Percentiles rank a stretch among this genome's conserved stretches.
Evolutionary conservation across 176 grass and related monocot species (phyloP).

Genomic region (Oryza coarctata): DNA sequence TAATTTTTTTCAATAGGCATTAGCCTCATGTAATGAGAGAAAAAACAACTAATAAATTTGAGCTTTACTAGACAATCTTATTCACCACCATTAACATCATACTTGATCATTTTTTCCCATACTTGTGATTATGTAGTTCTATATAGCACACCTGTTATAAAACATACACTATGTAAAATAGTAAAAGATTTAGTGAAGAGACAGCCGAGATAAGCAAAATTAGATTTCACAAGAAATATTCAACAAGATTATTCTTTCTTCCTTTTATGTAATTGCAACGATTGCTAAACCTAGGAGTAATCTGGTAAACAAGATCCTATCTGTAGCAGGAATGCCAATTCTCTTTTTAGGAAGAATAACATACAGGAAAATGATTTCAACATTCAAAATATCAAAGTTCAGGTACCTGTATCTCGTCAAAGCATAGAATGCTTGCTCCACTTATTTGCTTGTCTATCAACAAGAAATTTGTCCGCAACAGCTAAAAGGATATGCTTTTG

Average conservation of each 20-base stretch:
- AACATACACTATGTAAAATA: background rate
- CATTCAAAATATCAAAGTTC: slow-evolving; percentile 9
- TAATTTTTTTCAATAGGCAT: background rate
- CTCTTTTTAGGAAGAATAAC: background rate
- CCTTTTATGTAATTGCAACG: background rate
- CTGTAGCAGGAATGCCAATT: background rate
- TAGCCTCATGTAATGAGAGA: background rate
- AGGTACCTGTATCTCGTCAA: slow-evolving; percentile 95
- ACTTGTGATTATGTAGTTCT: background rate
- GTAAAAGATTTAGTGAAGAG: background rate
- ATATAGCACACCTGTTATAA: background rate
- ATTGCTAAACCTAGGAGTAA: background rate
- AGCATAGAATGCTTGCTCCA: slow-evolving; percentile 98
- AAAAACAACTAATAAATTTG: slow-evolving; percentile 6
- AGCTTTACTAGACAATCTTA: background rate
- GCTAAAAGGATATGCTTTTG: slow-evolving; percentile 91
- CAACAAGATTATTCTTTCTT: background rate
- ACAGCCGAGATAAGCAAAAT: background rate
- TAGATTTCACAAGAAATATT: background rate
- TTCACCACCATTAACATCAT: slow-evolving; percentile 3
- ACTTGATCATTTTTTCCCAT: background rate
- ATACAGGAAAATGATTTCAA: background rate
- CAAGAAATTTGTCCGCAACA: slow-evolving; percentile 91
- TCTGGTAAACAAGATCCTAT: background rate
- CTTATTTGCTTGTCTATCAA: slow-evolving; percentile 80